Evolutionary conservation across 345 rosid genomes (phyloP).

Genomic region (Euphorbia pulcherrima): DNA sequence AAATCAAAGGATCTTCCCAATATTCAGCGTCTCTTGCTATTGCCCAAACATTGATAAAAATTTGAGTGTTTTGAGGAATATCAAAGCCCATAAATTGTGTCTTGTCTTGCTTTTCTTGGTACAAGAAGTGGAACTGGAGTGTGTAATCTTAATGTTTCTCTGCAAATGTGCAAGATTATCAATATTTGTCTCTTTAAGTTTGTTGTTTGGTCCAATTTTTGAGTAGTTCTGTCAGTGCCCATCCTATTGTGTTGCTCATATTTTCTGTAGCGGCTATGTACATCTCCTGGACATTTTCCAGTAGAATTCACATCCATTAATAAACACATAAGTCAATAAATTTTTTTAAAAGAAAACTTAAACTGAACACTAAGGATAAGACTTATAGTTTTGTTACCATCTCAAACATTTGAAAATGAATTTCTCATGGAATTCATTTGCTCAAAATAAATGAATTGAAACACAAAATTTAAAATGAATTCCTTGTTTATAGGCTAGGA

Average conservation of each 20-base stretch:
- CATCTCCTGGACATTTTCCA: conserved; percentile 41
- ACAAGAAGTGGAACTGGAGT: conserved; percentile 57
- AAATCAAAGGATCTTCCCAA: conserved; percentile 40
- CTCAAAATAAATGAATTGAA: too few relatives aligned
- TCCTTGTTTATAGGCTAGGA: too few relatives aligned
- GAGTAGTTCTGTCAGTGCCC: conserved; percentile 68
- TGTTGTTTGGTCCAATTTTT: conserved; percentile 38
- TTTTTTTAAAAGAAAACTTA: background rate
- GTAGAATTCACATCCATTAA: background rate
- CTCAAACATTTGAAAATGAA: too few relatives aligned
- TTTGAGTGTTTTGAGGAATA: conserved; percentile 45
- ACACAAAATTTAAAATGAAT: too few relatives aligned
- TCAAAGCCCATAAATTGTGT: conserved; percentile 51
- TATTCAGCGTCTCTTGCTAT: conserved; percentile 52
- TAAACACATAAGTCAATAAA: background rate
- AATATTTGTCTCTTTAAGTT: conserved; percentile 50
- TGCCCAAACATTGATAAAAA: conserved; percentile 58
- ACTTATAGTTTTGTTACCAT: too few relatives aligned
- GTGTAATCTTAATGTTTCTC: conserved; percentile 50
- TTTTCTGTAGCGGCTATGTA: conserved; percentile 61
- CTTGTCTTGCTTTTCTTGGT: conserved; percentile 47
- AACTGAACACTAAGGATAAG: too few relatives aligned
- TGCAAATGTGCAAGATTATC: conserved; percentile 47
- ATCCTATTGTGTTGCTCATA: conserved; percentile 54
- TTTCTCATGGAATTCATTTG: too few relatives aligned